These are phyloP conservation scores for Pilobolus umbonatus DNA, from an alignment of 192 early-diverging fungal genomes.

Conservation along the genomic window DNA sequence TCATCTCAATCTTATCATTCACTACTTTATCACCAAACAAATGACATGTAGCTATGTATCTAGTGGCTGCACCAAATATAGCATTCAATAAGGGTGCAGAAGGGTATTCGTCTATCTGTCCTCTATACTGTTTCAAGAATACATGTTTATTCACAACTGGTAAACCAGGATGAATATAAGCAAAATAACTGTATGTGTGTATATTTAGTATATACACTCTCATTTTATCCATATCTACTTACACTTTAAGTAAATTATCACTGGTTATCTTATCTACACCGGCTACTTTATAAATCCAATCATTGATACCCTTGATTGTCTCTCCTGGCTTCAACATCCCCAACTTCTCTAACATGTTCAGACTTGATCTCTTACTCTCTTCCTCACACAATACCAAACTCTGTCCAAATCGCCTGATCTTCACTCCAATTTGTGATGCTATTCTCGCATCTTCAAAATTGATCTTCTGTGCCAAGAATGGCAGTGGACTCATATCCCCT, in stretches of 20 bases:
- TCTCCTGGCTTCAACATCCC: slow-evolving; percentile 23
- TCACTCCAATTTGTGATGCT: neutral
- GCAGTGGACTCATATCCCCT: slow-evolving; percentile 26
- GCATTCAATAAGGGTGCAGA: slow-evolving; percentile 28
- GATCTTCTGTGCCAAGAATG: slow-evolving; percentile 25
- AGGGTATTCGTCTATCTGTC: slow-evolving; percentile 18
- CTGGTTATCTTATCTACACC: slow-evolving; percentile 27
- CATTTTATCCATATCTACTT: neutral
- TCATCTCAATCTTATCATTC: slow-evolving; percentile 16
- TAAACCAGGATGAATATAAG: slow-evolving; percentile 62
- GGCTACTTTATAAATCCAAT: slow-evolving; percentile 31
- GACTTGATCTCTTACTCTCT: neutral
- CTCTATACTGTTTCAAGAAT: slow-evolving; percentile 47
- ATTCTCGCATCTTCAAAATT: slow-evolving; percentile 22
- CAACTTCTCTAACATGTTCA: slow-evolving; percentile 10
- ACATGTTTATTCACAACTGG: slow-evolving; percentile 63
- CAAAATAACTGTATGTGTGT: slow-evolving; percentile 53
- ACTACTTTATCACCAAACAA: slow-evolving; percentile 20
- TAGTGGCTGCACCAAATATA: slow-evolving; percentile 29
- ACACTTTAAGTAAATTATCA: slow-evolving; percentile 31
- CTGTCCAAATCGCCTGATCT: slow-evolving; percentile 23
- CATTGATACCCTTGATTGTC: slow-evolving; percentile 24
- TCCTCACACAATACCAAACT: slow-evolving; percentile 19
- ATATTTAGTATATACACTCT: neutral
- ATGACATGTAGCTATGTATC: slow-evolving; percentile 27